Evolutionary conservation across 2,329 filamentous ascomycete species (phyloP).

Genomic region (Ceratocystis huliohia): DNA sequence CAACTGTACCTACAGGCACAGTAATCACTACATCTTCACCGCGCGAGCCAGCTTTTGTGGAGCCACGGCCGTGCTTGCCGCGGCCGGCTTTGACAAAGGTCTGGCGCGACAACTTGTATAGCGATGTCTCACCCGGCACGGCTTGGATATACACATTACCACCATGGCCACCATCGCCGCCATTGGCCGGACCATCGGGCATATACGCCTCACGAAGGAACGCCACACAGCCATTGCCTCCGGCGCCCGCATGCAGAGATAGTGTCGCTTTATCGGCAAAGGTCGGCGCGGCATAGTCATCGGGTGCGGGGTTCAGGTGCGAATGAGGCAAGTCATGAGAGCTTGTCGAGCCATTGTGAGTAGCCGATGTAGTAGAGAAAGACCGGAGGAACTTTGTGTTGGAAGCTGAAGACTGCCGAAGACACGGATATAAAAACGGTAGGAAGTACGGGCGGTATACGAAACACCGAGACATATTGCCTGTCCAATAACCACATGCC

Average conservation of each 20-base stretch:
- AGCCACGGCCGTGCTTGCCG: slow-evolving; percentile 69
- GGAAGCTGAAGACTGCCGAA: slow-evolving; percentile 24
- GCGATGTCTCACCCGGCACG: slow-evolving; percentile 74
- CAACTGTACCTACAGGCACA: slow-evolving; percentile 83
- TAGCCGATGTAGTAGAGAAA: slow-evolving; percentile 12
- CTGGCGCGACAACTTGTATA: slow-evolving; percentile 77
- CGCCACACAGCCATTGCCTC: slow-evolving; percentile 86
- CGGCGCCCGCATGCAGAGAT: slow-evolving; percentile 62
- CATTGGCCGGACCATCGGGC: slow-evolving; percentile 79
- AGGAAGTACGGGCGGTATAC: slow-evolving; percentile 30
- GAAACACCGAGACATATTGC: slow-evolving; percentile 33
- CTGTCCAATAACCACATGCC: slow-evolving; percentile 13
- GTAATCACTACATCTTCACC: slow-evolving; percentile 80
- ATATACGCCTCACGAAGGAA: slow-evolving; percentile 88
- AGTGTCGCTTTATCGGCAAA: slow-evolving; percentile 81
- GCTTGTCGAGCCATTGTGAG: slow-evolving; percentile 25
- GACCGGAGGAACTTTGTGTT: slow-evolving; percentile 15
- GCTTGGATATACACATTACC: slow-evolving; percentile 93
- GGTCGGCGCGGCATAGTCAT: slow-evolving; percentile 69
- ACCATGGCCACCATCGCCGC: slow-evolving; percentile 83
- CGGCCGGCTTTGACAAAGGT: slow-evolving; percentile 61
- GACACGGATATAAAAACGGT: slow-evolving; percentile 40
- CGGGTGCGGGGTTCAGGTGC: slow-evolving; percentile 66
- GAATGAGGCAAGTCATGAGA: slow-evolving; percentile 33
- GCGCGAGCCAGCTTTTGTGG: slow-evolving; percentile 57